Percentiles rank a stretch among this genome's conserved stretches.
Evolutionary conservation across 1,284 basidiomycete species (phyloP).

Genomic region (Microbotryum intermedium): DNA sequence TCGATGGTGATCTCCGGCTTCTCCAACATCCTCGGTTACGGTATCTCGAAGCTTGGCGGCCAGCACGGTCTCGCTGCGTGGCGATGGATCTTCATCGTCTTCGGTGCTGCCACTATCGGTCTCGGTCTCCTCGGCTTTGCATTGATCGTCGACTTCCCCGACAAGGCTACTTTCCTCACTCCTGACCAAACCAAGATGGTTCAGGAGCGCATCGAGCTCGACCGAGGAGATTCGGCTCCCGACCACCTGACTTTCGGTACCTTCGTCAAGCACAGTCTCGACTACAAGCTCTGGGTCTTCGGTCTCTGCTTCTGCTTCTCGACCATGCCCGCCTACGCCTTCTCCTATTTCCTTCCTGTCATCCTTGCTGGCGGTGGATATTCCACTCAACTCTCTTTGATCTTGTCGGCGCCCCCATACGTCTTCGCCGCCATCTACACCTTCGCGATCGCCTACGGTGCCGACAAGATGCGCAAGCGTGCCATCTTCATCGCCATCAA

Average conservation of each 20-base stretch:
- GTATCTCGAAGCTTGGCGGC: conserved; percentile 32
- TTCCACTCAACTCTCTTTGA: conserved; percentile 33
- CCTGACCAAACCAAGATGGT: conserved; percentile 40
- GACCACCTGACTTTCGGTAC: conserved; percentile 41
- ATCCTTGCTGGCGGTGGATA: conserved; percentile 43
- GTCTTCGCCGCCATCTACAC: conserved; percentile 36
- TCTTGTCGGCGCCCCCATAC: conserved; percentile 43
- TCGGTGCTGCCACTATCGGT: conserved; percentile 36
- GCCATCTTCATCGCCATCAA: conserved; percentile 39
- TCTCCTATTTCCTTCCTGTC: conserved; percentile 41
- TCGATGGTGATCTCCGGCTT: conserved; percentile 41
- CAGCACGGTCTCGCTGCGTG: conserved; percentile 34
- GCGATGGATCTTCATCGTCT: conserved; percentile 33
- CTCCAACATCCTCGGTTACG: conserved; percentile 43
- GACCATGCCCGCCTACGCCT: conserved; percentile 24
- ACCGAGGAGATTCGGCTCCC: conserved; percentile 42
- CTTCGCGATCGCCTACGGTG: conserved; percentile 36
- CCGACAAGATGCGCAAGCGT: conserved; percentile 39
- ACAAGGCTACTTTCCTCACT: conserved; percentile 44
- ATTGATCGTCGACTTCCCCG: conserved; percentile 42
- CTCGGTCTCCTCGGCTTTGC: conserved; percentile 30
- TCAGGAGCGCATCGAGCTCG: conserved; percentile 41
- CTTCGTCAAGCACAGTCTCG: conserved; percentile 36
- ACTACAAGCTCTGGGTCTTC: conserved; percentile 44
- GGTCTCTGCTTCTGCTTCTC: conserved; percentile 38